A percentile compares a stretch with the other conserved stretches of the same genome.
Conservation (phyloP, 1,284 basidiomycete genomes). For the Phenoliferia sp. region DNA sequence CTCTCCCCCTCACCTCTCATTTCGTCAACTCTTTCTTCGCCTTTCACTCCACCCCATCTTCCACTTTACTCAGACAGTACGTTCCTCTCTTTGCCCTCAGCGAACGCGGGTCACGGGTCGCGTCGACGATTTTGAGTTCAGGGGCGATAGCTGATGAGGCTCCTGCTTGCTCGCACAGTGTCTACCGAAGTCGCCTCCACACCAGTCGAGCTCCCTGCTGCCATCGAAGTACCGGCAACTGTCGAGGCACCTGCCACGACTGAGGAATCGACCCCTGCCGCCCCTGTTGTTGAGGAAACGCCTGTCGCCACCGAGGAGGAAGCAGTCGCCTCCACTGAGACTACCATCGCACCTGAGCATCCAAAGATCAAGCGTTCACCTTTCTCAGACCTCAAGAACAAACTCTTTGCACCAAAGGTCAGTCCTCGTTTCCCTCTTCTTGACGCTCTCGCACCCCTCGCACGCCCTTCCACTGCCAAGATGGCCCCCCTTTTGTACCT, state of each 20-base stretch:
- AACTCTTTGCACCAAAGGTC: not conserved
- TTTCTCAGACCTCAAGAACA: constrained; percentile 1
- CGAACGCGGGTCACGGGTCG: too few relatives aligned
- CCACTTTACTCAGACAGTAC: too few relatives aligned
- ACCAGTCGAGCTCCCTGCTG: not conserved
- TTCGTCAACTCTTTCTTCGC: too few relatives aligned
- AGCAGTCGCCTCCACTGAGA: not conserved
- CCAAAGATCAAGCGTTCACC: not conserved
- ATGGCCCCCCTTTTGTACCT: not conserved
- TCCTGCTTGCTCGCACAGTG: too few relatives aligned
- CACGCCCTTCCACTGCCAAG: not conserved
- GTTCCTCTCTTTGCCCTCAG: too few relatives aligned
- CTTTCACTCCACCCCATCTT: too few relatives aligned
- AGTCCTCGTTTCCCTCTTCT: too few relatives aligned
- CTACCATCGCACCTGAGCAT: not conserved
- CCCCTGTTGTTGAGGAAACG: not conserved
- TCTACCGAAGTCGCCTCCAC: not conserved
- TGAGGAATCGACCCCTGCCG: too few relatives aligned
- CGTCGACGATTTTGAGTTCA: too few relatives aligned
- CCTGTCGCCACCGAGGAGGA: not conserved
- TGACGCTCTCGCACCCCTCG: not conserved
- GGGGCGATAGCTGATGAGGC: too few relatives aligned
- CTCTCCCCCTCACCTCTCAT: too few relatives aligned
- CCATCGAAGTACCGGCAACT: not conserved
- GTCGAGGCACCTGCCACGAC: not conserved